Base-by-base conservation (phyloP, 768 basidiomycete species). In the Imleria badia region DNA sequence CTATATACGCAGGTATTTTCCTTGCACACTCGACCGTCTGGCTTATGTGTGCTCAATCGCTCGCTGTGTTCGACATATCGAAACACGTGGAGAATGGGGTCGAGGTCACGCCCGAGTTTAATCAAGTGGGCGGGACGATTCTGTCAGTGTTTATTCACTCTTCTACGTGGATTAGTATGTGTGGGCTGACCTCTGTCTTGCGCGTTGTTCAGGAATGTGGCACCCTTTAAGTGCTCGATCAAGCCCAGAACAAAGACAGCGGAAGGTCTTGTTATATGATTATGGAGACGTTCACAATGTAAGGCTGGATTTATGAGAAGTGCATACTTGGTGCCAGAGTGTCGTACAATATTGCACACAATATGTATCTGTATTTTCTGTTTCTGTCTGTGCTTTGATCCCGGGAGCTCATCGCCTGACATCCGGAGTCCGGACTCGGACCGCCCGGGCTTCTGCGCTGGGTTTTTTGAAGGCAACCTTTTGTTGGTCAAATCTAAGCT, bases 21-120 rank as follows among this genome's bases (percentile, higher is more conserved):
- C 60, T 75, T 11, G 65, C 63, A 5, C 54, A 67, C 38, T 55
- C 61, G 6, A 52, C 62, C 7, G 30, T 72, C 29, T 74, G 65
- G 66, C 48, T 65, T 5, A 34, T 50, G 42, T 54, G 58, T 6
- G 70, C 69, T 0, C 72, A 62, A 53, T 70, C 75, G 7, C 73
- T 82, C 22, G 75, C 78, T 1, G 72, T 69, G 11, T 79, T 81
- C 38, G 62, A 79, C 31, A 73, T 82, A n/a, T 65, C 66, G 13
- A 78, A 76, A 36, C 67, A 60, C 0, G 56, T 76, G 1, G 74
- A 73, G 50, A 70, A 76, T n/a, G 78, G 77, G 0, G 60, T 70
- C 1, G 75, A 75, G 20, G 66, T 80, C 26, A 72, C 74, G 0
- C 79, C 80, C 4, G 76, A 80, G 50, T 73, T 77, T 45, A 76